phyloP scores from a whole-genome alignment of 768 basidiomycete species.

The Lentinula sp. region DNA sequence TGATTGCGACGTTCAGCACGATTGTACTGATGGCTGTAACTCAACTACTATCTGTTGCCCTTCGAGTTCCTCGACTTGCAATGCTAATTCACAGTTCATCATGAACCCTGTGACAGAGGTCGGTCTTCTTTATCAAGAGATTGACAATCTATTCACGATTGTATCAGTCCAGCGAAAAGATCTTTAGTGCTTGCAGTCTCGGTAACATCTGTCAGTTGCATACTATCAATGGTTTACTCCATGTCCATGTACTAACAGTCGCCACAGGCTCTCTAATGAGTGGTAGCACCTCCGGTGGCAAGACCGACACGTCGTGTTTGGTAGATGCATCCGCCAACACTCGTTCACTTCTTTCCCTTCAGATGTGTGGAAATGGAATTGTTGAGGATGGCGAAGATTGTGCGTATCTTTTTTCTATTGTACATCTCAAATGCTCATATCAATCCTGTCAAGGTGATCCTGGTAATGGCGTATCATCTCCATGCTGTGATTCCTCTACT shows the following conservation, averaged over 20 bases:
- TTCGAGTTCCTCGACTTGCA: conserved; percentile 47
- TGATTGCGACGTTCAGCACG: conserved; percentile 38
- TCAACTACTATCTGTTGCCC: conserved; percentile 64
- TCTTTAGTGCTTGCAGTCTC: conserved; percentile 73
- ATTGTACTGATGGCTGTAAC: conserved; percentile 66
- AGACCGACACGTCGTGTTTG: conserved; percentile 63
- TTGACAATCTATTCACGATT: not conserved
- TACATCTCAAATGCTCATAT: not conserved
- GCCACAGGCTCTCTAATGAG: conserved; percentile 57
- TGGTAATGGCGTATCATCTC: conserved; percentile 47
- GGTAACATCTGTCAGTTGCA: conserved; percentile 76
- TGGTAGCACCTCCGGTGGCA: conserved; percentile 27
- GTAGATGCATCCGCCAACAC: conserved; percentile 42
- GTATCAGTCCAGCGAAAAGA: conserved; percentile 46
- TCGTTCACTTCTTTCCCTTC: conserved; percentile 46
- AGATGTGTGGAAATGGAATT: conserved; percentile 83
- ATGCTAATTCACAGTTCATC: conserved; percentile 64
- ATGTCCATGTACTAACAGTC: not conserved
- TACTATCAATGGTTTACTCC: not conserved
- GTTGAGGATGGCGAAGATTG: conserved; percentile 82
- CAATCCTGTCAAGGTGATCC: conserved; percentile 42
- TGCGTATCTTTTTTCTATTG: not conserved
- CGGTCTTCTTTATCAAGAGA: not conserved
- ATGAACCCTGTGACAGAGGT: conserved; percentile 70
- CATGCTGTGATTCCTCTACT: conserved; percentile 68